These are phyloP conservation scores for Venturia oleaginea DNA, from an alignment of 2,329 filamentous ascomycete species.

Conservation along the genomic window DNA sequence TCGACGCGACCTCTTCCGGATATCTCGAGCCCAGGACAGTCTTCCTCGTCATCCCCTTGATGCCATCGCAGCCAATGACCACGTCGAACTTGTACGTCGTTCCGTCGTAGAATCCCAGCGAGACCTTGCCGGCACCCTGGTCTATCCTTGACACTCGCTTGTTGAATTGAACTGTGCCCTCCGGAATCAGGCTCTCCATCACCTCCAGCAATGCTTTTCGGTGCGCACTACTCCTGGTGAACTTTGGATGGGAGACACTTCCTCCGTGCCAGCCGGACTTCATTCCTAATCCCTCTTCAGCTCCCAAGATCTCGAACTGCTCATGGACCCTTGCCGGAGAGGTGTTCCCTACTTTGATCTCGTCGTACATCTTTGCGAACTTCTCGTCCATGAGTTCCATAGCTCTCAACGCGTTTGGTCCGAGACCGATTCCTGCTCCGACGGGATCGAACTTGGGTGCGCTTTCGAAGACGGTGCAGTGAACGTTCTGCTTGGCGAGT, in stretches of 20 bases:
- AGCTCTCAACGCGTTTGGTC: slow-evolving; percentile 21
- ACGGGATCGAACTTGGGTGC: slow-evolving; percentile 21
- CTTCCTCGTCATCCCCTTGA: slow-evolving; percentile 24
- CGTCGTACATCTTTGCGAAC: slow-evolving; percentile 22
- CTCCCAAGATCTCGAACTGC: slow-evolving; percentile 15
- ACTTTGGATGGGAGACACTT: slow-evolving; percentile 15
- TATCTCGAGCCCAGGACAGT: slow-evolving; percentile 3
- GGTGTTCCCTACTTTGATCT: slow-evolving; percentile 21
- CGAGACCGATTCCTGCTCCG: slow-evolving; percentile 24
- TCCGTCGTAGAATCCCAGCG: slow-evolving; percentile 37
- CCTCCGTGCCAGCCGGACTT: slow-evolving; percentile 16
- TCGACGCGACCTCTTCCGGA: slow-evolving; percentile 10
- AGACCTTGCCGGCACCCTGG: slow-evolving; percentile 19
- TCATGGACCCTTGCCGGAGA: slow-evolving; percentile 16
- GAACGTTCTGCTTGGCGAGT: slow-evolving; percentile 21
- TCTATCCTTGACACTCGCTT: slow-evolving; percentile 6
- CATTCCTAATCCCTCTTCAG: slow-evolving; percentile 24
- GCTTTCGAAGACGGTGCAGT: slow-evolving; percentile 23
- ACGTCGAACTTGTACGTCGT: slow-evolving; percentile 32
- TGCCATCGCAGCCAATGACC: slow-evolving; percentile 41
- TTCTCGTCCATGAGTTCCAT: slow-evolving; percentile 20
- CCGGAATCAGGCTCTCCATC: slow-evolving; percentile 39
- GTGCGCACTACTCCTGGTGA: slow-evolving; percentile 29
- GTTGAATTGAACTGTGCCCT: slow-evolving; percentile 24
- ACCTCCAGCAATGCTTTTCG: slow-evolving; percentile 42